Evolutionary conservation across 2,329 filamentous ascomycete species (phyloP).

Genomic region (Arthroderma sp.): DNA sequence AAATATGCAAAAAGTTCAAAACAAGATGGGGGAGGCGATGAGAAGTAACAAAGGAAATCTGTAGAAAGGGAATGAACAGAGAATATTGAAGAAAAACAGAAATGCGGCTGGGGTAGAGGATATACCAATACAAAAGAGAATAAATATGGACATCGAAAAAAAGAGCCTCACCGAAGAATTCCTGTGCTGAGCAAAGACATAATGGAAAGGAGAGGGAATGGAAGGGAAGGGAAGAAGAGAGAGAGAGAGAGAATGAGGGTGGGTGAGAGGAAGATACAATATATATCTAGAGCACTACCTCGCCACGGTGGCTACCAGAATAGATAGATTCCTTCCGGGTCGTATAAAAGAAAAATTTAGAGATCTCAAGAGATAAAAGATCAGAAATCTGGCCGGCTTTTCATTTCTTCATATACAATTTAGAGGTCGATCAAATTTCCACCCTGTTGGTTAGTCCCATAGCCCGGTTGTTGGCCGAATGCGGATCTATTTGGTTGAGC

Average conservation of each 20-base stretch:
- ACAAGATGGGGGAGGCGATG: not conserved
- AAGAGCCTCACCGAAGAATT: not conserved
- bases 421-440: conserved; percentile 52
- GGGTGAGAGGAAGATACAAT: not conserved
- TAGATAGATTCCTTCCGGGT: not conserved
- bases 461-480: conserved; percentile 38
- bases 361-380: not conserved
- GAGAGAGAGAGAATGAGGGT: not conserved
- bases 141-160: not conserved
- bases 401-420: not conserved
- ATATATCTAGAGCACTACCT: not conserved
- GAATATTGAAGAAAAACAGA: not conserved
- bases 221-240: not conserved
- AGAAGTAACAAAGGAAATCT: not conserved
- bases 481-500: conserved; percentile 39
- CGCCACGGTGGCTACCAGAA: not conserved
- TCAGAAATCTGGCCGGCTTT: not conserved
- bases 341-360: not conserved
- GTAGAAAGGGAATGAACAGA: not conserved
- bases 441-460: conserved; percentile 32
- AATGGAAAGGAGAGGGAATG: not conserved
- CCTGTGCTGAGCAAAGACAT: not conserved
- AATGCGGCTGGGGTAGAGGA: not conserved
- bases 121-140: not conserved
- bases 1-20: no score